Base-by-base conservation (phyloP, 164 flowering plant genomes). In the Vitis labrusca region DNA sequence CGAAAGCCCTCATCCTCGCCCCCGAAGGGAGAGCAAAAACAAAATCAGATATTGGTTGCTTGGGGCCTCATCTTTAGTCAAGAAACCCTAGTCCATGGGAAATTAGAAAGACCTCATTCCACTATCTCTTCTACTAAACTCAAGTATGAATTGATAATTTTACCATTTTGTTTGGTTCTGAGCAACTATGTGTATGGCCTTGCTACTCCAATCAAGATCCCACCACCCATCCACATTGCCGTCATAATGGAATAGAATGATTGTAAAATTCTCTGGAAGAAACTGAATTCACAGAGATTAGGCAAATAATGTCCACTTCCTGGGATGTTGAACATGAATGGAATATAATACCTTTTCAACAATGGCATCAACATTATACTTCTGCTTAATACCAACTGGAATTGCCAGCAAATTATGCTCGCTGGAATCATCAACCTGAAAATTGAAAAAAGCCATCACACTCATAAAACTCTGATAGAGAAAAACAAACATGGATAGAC, bases 141-240 rank as follows among this genome's bases (percentile, higher is more conserved):
- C 44, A 37, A 37, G 44, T 37, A 37, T 37, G 7, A 37, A 37
- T 37, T 37, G 5, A 37, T 37, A 6, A 37, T 37, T 37, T 72
- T 80, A 93, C 99, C 99, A 96, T 75, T 93, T 96, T 74, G 98
- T 96, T 85, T 96, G 99, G 78, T 93, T 90, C 59, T 78, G 80
- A 71, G 92, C 99, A 76, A 81, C 88, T 65, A 96, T 73, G 71
- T 96, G 99, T 47, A 88, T 78, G 62, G 94, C 97, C 61, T 82
- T 75, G 59, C 71, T 72, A 77, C 86, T 83, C 99, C 99, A 96
- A 50, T 77, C 83, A 47, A 96, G 83, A 83, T 89, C 88, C 84
- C 79, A 71, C 99, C 99, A 96, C 3, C 83, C 94, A 74, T 88
- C 84, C 61, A 89, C 80, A 63, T 87, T 82, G 55, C 93, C 96